A percentile compares a stretch with the other conserved stretches of the same genome.
phyloP scores from a whole-genome alignment of 768 basidiomycete genomes.

The Steccherinum ochraceum region DNA sequence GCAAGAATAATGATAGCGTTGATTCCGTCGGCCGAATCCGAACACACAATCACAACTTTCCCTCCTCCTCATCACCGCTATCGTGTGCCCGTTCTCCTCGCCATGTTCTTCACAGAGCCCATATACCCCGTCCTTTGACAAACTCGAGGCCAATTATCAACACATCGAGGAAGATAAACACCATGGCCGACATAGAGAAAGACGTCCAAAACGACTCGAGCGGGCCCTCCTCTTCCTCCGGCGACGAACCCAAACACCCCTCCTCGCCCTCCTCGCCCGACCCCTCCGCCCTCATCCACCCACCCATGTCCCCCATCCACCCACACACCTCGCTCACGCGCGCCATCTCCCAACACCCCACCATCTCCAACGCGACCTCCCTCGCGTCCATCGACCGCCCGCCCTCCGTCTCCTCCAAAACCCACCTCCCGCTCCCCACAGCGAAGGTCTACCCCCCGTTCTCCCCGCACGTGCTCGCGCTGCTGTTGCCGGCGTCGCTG shows the following conservation, averaged over 20 bases:
- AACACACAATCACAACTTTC: background rate
- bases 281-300: slow-evolving; percentile 28
- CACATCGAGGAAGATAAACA: too few species aligned
- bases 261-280: slow-evolving; percentile 21
- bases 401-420: slow-evolving; percentile 16
- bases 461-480: slow-evolving; percentile 56
- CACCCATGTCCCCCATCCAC: slow-evolving; percentile 12
- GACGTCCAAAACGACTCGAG: background rate
- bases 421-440: slow-evolving; percentile 16
- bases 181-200: background rate
- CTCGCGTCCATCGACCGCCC: slow-evolving; percentile 37
- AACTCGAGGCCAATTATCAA: too few species aligned
- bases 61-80: background rate
- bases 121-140: too few species aligned
- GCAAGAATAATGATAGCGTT: too few species aligned
- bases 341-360: slow-evolving; percentile 28
- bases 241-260: slow-evolving; percentile 9
- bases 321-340: slow-evolving; percentile 23
- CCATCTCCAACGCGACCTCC: slow-evolving; percentile 29
- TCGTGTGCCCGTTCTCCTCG: background rate
- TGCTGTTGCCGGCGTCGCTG: slow-evolving; percentile 77
- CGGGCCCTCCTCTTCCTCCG: background rate
- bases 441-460: slow-evolving; percentile 43
- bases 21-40: background rate
- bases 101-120: too few species aligned